These are phyloP conservation scores for Rhinocladiella mackenziei DNA, from an alignment of 2,329 filamentous ascomycete genomes.

Conservation along the genomic window DNA sequence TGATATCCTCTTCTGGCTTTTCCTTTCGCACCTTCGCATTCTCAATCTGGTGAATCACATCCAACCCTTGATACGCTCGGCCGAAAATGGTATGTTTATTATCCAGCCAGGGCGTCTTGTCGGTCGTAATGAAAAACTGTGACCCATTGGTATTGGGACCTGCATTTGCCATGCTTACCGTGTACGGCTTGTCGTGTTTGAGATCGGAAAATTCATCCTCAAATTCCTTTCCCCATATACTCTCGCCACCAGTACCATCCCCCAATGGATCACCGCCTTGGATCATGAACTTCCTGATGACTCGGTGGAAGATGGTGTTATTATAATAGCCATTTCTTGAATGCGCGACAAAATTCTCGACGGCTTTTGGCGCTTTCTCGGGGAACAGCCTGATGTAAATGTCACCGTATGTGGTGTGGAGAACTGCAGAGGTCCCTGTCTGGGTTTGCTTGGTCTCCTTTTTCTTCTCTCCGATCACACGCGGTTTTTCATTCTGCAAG, in stretches of 20 bases:
- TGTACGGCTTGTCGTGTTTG: conserved; percentile 94
- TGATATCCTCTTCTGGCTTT: conserved; percentile 94
- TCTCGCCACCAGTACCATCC: conserved; percentile 84
- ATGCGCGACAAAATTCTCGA: conserved; percentile 96
- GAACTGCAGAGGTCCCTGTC: conserved; percentile 71
- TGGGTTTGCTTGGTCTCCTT: conserved; percentile 59
- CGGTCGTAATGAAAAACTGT: conserved; percentile 92
- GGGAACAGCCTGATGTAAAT: conserved; percentile 92
- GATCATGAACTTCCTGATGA: conserved; percentile 99
- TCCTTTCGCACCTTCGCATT: conserved; percentile 82
- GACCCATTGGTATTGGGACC: conserved; percentile 92
- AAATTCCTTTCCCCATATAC: conserved; percentile 89
- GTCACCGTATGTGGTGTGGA: conserved; percentile 92
- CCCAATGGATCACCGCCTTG: conserved; percentile 80
- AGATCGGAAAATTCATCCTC: conserved; percentile 89
- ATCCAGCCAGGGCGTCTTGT: conserved; percentile 95
- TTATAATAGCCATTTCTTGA: conserved; percentile 91
- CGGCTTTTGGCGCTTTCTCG: conserved; percentile 84
- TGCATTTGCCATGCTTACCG: conserved; percentile 95
- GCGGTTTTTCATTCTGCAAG: conserved; percentile 90
- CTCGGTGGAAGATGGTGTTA: conserved; percentile 92
- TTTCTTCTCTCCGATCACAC: conserved; percentile 52
- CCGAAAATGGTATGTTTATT: conserved; percentile 97
- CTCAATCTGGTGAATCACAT: conserved; percentile 95
- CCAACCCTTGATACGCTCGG: conserved; percentile 79